Evolutionary conservation across 2,329 filamentous ascomycete genomes (phyloP).

Genomic region (Biscogniauxia sp.): DNA sequence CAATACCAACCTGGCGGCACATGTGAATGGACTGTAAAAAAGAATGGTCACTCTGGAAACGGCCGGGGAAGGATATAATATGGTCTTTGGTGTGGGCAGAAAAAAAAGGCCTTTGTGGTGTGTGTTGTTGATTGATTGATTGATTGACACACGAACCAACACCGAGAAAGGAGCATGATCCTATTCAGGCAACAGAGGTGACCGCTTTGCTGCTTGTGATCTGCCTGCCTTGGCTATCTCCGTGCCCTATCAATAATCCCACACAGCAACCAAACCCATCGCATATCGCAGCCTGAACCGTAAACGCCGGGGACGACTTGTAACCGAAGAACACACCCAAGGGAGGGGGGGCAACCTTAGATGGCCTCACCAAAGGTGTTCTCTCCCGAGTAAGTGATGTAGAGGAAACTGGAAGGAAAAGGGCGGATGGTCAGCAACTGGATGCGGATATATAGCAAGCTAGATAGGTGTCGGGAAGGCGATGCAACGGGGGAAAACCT

Average conservation of each 20-base stretch:
- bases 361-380: constrained; percentile 81
- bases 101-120: no score
- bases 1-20: no score
- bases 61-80: no score
- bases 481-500: constrained; percentile 28
- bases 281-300: constrained; percentile 21
- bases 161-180: neutral
- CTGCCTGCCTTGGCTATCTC: constrained; percentile 3
- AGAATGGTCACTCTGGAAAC: no score
- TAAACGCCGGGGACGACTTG: constrained; percentile 22
- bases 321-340: constrained; percentile 9
- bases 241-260: constrained; percentile 15
- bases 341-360: constrained; percentile 24
- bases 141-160: no score
- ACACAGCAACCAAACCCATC: constrained; percentile 17
- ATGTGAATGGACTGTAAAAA: no score
- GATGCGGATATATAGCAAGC: constrained; percentile 2
- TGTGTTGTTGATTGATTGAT: no score
- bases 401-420: constrained; percentile 68
- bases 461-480: neutral
- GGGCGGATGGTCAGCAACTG: constrained; percentile 14
- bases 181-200: neutral
- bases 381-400: constrained; percentile 99
- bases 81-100: no score
- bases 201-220: neutral